phyloP scores from a whole-genome alignment of 2,329 filamentous ascomycete genomes.

The Trichoderma koningiopsis region DNA sequence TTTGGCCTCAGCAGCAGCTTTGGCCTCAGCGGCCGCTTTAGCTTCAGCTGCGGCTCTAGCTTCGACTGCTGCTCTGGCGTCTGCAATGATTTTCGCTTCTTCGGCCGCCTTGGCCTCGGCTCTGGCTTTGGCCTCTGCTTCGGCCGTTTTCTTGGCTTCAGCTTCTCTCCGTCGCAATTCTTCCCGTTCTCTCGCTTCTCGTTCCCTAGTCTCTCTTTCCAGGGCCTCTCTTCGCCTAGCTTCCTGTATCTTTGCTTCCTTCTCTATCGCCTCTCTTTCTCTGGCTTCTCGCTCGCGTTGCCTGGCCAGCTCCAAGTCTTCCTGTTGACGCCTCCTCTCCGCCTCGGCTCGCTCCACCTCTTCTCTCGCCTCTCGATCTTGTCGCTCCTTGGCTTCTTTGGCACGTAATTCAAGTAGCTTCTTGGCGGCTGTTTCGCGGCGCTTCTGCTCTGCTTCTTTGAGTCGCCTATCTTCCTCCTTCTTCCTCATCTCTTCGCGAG shows the following conservation, averaged over 20 bases:
- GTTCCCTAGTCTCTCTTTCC: conserved; percentile 36
- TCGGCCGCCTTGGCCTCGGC: conserved; percentile 42
- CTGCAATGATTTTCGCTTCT: conserved; percentile 47
- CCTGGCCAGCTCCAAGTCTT: conserved; percentile 42
- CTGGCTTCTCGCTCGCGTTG: conserved; percentile 44
- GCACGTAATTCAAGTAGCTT: conserved; percentile 58
- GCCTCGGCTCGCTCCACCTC: conserved; percentile 41
- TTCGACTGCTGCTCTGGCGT: conserved; percentile 39
- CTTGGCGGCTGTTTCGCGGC: conserved; percentile 57
- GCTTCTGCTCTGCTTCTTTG: conserved; percentile 62
- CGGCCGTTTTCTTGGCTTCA: conserved; percentile 13
- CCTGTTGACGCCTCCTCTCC: conserved; percentile 35
- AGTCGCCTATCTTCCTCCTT: conserved; percentile 65
- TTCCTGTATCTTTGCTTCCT: conserved; percentile 36
- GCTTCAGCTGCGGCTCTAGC: conserved; percentile 36
- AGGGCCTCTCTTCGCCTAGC: conserved; percentile 44
- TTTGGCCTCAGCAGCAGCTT: conserved; percentile 35
- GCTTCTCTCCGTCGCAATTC: conserved; percentile 34
- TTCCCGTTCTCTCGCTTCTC: conserved; percentile 43
- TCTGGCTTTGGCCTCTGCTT: conserved; percentile 41
- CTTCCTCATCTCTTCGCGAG: conserved; percentile 65
- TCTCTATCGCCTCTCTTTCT: conserved; percentile 37
- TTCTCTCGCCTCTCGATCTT: conserved; percentile 44
- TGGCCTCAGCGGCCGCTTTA: conserved; percentile 23
- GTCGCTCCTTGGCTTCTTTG: conserved; percentile 54